Evolutionary conservation across 2,329 filamentous ascomycete species (phyloP).

Genomic region (Verticillium nonalfalfae): DNA sequence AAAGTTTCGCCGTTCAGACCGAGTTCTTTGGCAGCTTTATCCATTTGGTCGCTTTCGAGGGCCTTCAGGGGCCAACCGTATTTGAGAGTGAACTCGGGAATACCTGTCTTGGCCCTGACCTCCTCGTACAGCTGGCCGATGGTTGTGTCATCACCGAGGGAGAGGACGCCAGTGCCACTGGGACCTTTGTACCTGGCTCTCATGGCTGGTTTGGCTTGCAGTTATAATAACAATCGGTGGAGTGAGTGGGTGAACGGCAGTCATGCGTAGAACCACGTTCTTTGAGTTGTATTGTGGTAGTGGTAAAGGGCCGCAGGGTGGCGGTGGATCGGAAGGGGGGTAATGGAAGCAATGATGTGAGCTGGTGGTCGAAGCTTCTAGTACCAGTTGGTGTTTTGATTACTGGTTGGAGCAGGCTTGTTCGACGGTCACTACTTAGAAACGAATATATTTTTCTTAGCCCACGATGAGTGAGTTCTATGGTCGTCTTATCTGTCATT

Average conservation of each 20-base stretch:
- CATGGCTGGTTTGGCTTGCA: conserved; percentile 38
- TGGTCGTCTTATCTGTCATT: too few relatives aligned
- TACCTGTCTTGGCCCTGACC: conserved; percentile 57
- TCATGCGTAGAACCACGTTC: neutral
- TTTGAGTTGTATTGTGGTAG: too few relatives aligned
- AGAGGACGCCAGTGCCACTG: conserved; percentile 63
- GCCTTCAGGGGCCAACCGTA: conserved; percentile 76
- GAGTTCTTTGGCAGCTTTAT: conserved; percentile 39
- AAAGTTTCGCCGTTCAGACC: conserved; percentile 44
- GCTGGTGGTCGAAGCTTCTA: too few relatives aligned
- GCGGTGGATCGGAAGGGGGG: too few relatives aligned
- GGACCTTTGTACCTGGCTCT: conserved; percentile 71
- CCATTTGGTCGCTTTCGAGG: conserved; percentile 51
- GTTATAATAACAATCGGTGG: neutral
- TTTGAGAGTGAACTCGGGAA: conserved; percentile 68
- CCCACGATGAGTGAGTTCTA: too few relatives aligned
- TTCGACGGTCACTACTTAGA: too few relatives aligned
- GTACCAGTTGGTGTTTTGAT: too few relatives aligned
- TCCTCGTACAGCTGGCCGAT: conserved; percentile 53
- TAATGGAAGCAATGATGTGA: too few relatives aligned
- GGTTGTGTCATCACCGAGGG: conserved; percentile 61
- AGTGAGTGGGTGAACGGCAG: neutral
- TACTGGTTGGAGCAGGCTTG: too few relatives aligned
- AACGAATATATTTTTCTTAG: too few relatives aligned
- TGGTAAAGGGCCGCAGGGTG: too few relatives aligned